Evolutionary conservation across 805 yeast species (phyloP), one percentile per base, ranked within the genome.

Genomic region (Debaryomyces castellii): DNA sequence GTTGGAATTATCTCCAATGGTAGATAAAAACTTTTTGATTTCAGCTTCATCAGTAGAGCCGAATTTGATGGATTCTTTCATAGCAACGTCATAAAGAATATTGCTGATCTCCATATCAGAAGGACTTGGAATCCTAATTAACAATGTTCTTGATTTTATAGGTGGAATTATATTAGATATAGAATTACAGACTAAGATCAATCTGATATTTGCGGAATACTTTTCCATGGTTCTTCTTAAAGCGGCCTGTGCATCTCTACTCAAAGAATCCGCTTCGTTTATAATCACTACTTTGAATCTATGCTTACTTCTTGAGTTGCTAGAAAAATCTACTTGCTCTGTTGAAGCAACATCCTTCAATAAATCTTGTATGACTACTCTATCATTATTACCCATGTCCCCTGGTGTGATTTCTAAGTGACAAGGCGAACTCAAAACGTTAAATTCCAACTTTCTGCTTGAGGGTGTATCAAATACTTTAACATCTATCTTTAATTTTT

Each of bases 361-460:
- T 49, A 94, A 69, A 58, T 94, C 97, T 62, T 94, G 98, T 53
- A 94, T 90, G 25, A 94, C 97, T 42, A 94, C 85, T 51, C 98
- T 77, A 67, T 94, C 99, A 60, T 90, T 89, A 64, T 86, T 89
- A 5, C 98, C 98, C 84, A 94, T 85, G 66, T 94, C 99, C 49
- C 94, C 81, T 6, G 99, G 99, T 2, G 98, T 94, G 57, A 94
- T 87, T 62, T 94, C 99, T 51, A 91, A 68, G 66, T 94, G 99
- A 60, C 85, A 82, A 0, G 92, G 87, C 9, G 96, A 85, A 37
- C 96, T 87, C n/a, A 94, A 87, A 18, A 94, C 90, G 58, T 89
- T 94, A 66, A 94, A 84, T 58, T 94, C 98, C 45, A 94, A 67
- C 62, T 89, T 92, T 40, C 91, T 73, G 52, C 82, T 85, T 7